These are phyloP conservation scores for Lycium barbarum DNA, from an alignment of 257 asterid species.

Conservation along the genomic window DNA sequence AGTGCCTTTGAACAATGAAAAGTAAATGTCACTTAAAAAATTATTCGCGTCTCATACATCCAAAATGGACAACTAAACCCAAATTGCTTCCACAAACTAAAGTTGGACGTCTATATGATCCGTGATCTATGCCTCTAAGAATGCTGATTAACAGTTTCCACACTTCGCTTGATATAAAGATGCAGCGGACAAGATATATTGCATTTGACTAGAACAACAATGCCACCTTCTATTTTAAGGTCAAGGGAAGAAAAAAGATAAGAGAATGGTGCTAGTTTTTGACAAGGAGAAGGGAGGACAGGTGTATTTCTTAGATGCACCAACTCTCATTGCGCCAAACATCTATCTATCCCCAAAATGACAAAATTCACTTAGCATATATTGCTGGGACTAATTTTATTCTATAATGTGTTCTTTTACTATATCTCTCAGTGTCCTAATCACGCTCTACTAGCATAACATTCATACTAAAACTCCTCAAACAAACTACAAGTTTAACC, in stretches of 20 bases:
- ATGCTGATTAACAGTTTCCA: background rate
- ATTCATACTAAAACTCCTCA: constrained; percentile 14
- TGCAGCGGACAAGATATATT: background rate
- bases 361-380: background rate
- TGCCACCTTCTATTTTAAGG: background rate
- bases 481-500: background rate
- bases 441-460: background rate
- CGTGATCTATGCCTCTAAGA: background rate
- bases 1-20: constrained; percentile 52
- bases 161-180: background rate
- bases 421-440: background rate
- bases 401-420: background rate
- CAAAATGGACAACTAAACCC: background rate
- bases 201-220: background rate
- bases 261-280: background rate
- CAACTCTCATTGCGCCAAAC: background rate
- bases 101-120: background rate
- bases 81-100: constrained; percentile 1
- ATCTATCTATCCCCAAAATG: background rate
- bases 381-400: background rate
- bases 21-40: background rate
- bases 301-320: background rate
- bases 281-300: background rate
- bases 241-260: background rate
- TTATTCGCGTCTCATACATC: background rate